A percentile compares a stretch with the other conserved stretches of the same genome.
Conservation (phyloP, 768 basidiomycete species). For the Pisolithus tinctorius region DNA sequence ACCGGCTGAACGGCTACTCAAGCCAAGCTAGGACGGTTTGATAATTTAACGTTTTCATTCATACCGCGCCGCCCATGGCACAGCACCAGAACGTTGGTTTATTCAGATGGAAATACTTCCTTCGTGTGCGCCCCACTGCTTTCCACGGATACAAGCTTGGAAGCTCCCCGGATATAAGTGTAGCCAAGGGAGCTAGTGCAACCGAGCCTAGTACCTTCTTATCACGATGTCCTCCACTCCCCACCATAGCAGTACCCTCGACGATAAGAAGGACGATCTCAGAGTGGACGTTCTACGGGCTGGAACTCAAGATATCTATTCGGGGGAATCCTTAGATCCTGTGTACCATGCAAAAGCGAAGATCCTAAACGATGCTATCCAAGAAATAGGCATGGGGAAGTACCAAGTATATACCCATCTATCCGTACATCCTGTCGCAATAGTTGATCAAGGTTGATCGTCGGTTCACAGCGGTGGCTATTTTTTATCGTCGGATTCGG, state of each 20-base stretch:
- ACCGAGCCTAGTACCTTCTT: background rate
- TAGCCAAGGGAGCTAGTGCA: background rate
- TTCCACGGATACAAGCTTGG: too few relatives aligned
- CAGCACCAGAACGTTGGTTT: too few relatives aligned
- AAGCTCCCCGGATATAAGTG: background rate
- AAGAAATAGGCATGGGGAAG: slow-evolving; percentile 66
- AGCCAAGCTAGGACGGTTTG: too few relatives aligned
- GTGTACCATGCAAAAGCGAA: slow-evolving; percentile 53
- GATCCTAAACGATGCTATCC: slow-evolving; percentile 53
- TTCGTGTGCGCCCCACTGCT: too few relatives aligned
- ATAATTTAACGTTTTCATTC: too few relatives aligned
- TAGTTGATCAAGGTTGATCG: background rate
- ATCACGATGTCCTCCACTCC: slow-evolving; percentile 14
- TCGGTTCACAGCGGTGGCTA: slow-evolving; percentile 42
- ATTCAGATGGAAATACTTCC: too few relatives aligned
- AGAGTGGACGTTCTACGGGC: background rate
- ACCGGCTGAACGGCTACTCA: too few relatives aligned
- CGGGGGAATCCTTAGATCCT: slow-evolving; percentile 37
- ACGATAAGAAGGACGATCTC: background rate
- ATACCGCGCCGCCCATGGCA: too few relatives aligned
- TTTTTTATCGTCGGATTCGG: slow-evolving; percentile 69
- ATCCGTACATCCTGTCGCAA: background rate
- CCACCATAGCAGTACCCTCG: background rate
- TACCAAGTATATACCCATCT: slow-evolving; percentile 43
- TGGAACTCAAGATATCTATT: slow-evolving; percentile 19